A percentile compares a stretch with the other conserved stretches of the same genome.
These are phyloP conservation scores for Alternaria gansuensis DNA, from an alignment of 2,329 filamentous ascomycete genomes.

Conservation along the genomic window DNA sequence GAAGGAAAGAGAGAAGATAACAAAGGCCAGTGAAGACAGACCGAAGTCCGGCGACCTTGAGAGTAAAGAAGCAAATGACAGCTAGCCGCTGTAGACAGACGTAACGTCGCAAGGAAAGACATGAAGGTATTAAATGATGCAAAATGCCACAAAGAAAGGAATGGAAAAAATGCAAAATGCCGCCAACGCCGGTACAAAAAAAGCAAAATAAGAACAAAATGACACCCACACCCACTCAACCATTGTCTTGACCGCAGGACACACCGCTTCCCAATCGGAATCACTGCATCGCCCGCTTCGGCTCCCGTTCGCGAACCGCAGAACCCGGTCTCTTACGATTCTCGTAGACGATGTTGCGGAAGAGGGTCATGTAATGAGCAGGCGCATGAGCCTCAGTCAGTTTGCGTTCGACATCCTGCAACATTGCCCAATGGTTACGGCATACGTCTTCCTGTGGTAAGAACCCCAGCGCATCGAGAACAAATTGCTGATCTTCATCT, in stretches of 20 bases:
- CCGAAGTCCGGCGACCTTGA: constrained; percentile 10
- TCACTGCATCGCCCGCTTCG: constrained; percentile 44
- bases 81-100: constrained; percentile 4
- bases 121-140: constrained; percentile 10
- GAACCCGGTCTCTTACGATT: constrained; percentile 48
- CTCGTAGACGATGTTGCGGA: constrained; percentile 41
- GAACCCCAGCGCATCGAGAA: constrained; percentile 39
- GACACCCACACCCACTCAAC: background rate
- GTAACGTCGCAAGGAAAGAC: constrained; percentile 12
- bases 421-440: constrained; percentile 42
- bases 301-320: constrained; percentile 38
- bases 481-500: constrained; percentile 35
- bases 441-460: constrained; percentile 46
- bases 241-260: background rate
- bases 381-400: constrained; percentile 39
- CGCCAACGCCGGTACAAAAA: constrained; percentile 28
- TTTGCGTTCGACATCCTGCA: constrained; percentile 40
- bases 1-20: constrained; percentile 11
- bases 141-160: constrained; percentile 26
- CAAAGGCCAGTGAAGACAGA: constrained; percentile 8
- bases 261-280: background rate
- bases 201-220: constrained; percentile 14
- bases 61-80: constrained; percentile 1
- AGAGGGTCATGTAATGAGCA: constrained; percentile 34
- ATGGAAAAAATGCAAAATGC: constrained; percentile 27